These are phyloP conservation scores for Penicillium sp. DNA, from an alignment of 2,329 filamentous ascomycete genomes.

Conservation along the genomic window DNA sequence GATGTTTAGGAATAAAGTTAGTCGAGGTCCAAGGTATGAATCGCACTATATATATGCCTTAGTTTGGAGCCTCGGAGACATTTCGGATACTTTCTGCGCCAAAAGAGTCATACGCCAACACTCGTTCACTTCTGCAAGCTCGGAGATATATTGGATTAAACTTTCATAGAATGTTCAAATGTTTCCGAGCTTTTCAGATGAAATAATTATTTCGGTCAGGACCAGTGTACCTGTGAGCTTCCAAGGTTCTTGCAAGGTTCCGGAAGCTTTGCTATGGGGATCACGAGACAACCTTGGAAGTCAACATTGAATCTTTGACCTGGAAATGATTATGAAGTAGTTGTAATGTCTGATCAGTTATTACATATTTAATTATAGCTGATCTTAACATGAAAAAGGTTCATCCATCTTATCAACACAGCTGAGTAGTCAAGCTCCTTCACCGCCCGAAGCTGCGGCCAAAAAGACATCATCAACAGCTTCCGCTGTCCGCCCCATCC, in stretches of 20 bases:
- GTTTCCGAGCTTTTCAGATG: background rate
- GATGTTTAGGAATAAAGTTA: background rate
- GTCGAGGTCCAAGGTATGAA: background rate
- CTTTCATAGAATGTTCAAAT: background rate
- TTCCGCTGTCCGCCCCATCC: conserved; percentile 2
- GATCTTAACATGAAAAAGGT: too few species aligned
- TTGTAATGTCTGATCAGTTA: too few species aligned
- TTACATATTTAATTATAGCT: too few species aligned
- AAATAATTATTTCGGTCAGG: background rate
- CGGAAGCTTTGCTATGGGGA: background rate
- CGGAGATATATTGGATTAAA: background rate
- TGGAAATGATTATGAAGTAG: too few species aligned
- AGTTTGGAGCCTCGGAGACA: conserved; percentile 28
- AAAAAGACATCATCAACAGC: conserved; percentile 22
- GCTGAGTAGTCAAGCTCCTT: background rate
- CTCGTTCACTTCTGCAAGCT: background rate
- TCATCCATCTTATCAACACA: background rate
- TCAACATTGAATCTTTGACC: too few species aligned
- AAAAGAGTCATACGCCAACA: background rate
- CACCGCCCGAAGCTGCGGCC: conserved; percentile 23
- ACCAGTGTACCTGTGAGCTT: background rate
- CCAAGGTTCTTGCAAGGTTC: background rate
- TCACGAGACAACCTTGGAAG: background rate
- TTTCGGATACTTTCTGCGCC: conserved; percentile 31
- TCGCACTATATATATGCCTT: background rate